Percentiles rank a stretch among this genome's conserved stretches.
These are phyloP conservation scores for Davidsoniella virescens DNA, from an alignment of 2,329 filamentous ascomycete genomes.

Conservation along the genomic window DNA sequence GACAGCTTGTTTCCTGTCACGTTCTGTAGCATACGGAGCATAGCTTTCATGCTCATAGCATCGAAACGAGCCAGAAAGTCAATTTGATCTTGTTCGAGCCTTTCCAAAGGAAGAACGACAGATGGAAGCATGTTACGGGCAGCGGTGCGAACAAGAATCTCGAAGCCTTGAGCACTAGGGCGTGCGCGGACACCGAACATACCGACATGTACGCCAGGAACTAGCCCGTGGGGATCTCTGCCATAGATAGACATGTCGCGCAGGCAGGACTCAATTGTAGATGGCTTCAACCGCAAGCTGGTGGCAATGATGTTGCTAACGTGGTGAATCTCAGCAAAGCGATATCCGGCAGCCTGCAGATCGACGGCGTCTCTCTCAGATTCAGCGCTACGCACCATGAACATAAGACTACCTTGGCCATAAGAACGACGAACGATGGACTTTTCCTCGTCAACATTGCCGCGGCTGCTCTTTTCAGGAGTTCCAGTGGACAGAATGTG, in stretches of 20 bases:
- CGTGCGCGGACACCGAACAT: slow-evolving; percentile 40
- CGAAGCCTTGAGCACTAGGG: slow-evolving; percentile 38
- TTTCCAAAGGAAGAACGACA: slow-evolving; percentile 34
- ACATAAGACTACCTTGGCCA: slow-evolving; percentile 51
- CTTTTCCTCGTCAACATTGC: slow-evolving; percentile 25
- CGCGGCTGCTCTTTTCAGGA: background rate
- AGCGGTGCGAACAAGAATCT: slow-evolving; percentile 42
- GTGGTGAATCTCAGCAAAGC: slow-evolving; percentile 56
- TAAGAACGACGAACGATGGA: slow-evolving; percentile 18
- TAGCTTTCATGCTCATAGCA: slow-evolving; percentile 24
- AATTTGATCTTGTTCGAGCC: slow-evolving; percentile 37
- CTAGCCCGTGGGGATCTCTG: slow-evolving; percentile 28
- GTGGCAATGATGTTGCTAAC: slow-evolving; percentile 52
- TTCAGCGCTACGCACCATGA: slow-evolving; percentile 57
- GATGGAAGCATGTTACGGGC: slow-evolving; percentile 45
- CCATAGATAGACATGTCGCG: slow-evolving; percentile 46
- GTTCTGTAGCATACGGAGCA: slow-evolving; percentile 24
- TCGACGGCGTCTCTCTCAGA: slow-evolving; percentile 26
- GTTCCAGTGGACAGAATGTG: slow-evolving; percentile 48
- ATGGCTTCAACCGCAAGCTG: slow-evolving; percentile 55
- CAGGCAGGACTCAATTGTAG: slow-evolving; percentile 45
- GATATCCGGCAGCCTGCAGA: slow-evolving; percentile 55
- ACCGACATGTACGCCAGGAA: slow-evolving; percentile 39
- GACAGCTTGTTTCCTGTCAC: slow-evolving; percentile 21
- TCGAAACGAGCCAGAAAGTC: slow-evolving; percentile 37